A percentile compares a stretch with the other conserved stretches of the same genome.
Evolutionary conservation across 1,284 basidiomycete species (phyloP).

Genomic region (Vanrija pseudolonga): DNA sequence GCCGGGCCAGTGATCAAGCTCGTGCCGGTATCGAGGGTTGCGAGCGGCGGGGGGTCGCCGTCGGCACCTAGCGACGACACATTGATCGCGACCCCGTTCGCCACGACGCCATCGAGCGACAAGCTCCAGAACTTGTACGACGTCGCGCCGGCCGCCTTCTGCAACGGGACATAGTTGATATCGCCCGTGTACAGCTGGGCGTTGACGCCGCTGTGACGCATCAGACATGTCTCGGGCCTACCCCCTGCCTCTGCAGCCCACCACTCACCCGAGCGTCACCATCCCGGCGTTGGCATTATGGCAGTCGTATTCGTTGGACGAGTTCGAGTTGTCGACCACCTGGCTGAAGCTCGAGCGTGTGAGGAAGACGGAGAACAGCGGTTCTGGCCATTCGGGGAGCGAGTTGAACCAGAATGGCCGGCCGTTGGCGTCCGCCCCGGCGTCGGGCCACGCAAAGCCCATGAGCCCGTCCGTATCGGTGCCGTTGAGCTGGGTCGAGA

Average conservation of each 20-base stretch:
- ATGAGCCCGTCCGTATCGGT: conserved; percentile 42
- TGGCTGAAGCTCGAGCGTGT: conserved; percentile 50
- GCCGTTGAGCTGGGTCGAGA: neutral
- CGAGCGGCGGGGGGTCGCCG: neutral
- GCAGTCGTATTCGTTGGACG: neutral
- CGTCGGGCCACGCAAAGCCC: conserved; percentile 47
- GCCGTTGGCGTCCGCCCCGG: conserved; percentile 17
- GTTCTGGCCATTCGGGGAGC: conserved; percentile 54
- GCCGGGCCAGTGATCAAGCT: conserved; percentile 24
- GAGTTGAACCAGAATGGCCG: conserved; percentile 43
- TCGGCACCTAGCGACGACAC: neutral
- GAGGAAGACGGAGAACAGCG: conserved; percentile 72
- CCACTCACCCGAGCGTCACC: conserved; percentile 56
- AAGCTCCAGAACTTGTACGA: conserved; percentile 10
- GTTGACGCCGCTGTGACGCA: conserved; percentile 48
- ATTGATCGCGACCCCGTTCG: conserved; percentile 3
- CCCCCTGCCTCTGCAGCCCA: too few relatives aligned
- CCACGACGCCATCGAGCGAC: conserved; percentile 1
- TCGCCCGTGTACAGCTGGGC: conserved; percentile 64
- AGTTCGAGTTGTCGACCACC: too few relatives aligned
- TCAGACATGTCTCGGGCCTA: neutral
- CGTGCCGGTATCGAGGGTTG: conserved; percentile 24
- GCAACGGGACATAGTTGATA: conserved; percentile 66
- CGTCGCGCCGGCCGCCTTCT: neutral
- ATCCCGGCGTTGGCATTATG: conserved; percentile 63